These are phyloP conservation scores for Gossypium lobatum DNA, from an alignment of 441 rosid species.

Conservation along the genomic window DNA sequence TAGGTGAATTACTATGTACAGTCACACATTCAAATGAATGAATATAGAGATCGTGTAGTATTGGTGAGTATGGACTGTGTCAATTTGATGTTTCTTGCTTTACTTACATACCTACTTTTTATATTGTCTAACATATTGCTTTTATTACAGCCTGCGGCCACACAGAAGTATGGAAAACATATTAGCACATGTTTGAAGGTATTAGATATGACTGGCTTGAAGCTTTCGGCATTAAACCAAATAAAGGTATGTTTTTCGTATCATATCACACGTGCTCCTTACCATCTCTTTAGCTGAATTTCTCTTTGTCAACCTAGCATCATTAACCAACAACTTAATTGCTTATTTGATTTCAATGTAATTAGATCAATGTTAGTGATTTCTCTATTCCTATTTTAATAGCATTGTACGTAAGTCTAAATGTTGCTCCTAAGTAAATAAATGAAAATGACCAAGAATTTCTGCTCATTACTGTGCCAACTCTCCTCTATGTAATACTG, in stretches of 20 bases:
- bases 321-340: background rate
- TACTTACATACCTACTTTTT: background rate
- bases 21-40: constrained; percentile 77
- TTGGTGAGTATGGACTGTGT: constrained; percentile 33
- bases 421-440: background rate
- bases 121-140: constrained; percentile 6
- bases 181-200: constrained; percentile 56
- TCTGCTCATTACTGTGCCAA: background rate
- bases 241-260: constrained; percentile 35
- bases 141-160: constrained; percentile 44
- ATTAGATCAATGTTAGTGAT: background rate
- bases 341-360: background rate
- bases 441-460: background rate
- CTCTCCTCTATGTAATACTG: background rate
- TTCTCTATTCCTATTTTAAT: background rate
- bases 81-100: background rate
- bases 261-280: background rate
- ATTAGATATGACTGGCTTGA: constrained; percentile 76
- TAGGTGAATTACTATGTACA: constrained; percentile 67
- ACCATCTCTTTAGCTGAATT: background rate
- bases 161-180: constrained; percentile 44
- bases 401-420: background rate
- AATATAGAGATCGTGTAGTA: constrained; percentile 64
- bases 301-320: background rate
- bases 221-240: constrained; percentile 60